Evolutionary conservation across 306 rosid species (phyloP).

Genomic region (Chamaecrista fasciculata): DNA sequence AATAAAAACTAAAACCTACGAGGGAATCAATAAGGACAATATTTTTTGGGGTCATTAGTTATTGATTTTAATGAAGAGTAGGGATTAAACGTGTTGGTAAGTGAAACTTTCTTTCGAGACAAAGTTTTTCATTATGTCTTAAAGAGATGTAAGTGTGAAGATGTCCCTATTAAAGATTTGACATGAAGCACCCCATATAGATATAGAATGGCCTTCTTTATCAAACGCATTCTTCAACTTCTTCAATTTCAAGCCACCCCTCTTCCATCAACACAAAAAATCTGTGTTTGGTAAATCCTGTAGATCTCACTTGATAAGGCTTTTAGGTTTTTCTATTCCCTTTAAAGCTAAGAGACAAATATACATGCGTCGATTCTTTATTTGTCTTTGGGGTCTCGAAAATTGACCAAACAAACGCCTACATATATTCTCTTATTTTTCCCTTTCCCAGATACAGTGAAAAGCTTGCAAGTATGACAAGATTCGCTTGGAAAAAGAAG

Average conservation of each 20-base stretch:
- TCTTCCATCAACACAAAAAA: conserved; percentile 10
- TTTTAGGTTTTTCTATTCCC: background rate
- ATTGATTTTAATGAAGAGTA: no score
- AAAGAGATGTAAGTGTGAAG: no score
- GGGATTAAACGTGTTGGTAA: no score
- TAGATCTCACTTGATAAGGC: background rate
- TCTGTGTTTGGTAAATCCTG: background rate
- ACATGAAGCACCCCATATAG: no score
- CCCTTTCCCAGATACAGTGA: background rate
- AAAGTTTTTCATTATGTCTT: no score
- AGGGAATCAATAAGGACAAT: no score
- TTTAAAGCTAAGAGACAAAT: background rate
- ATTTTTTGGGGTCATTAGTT: no score
- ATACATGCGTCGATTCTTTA: background rate
- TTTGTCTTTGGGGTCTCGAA: background rate
- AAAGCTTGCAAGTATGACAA: background rate
- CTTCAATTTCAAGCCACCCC: conserved; percentile 19
- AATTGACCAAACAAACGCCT: background rate
- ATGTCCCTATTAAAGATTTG: no score
- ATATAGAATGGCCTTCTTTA: conserved; percentile 29
- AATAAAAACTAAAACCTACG: no score
- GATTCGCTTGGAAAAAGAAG: background rate
- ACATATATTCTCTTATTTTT: background rate
- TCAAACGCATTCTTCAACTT: conserved; percentile 27
- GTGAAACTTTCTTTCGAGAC: no score